phyloP scores from a whole-genome alignment of 139 green algal genomes.

The Picochlorum sp. region DNA sequence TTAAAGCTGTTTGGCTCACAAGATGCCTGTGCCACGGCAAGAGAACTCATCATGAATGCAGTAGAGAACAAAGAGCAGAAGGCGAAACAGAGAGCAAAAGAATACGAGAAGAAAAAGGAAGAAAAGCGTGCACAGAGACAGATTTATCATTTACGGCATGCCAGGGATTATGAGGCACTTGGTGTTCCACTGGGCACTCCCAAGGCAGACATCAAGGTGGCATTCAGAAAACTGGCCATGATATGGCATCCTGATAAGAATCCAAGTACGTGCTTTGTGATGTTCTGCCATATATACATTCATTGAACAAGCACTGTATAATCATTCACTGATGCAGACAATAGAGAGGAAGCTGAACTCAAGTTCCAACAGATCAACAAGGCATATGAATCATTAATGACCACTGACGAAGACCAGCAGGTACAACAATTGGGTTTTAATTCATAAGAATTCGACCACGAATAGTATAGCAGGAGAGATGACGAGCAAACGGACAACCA shows the following conservation, averaged over 20 bases:
- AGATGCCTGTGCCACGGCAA: conserved; percentile 49
- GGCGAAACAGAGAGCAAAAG: conserved; percentile 68
- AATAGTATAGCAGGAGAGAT: no score
- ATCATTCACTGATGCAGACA: conserved; percentile 14
- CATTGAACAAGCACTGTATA: no score
- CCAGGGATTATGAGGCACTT: conserved; percentile 66
- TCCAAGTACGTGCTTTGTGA: conserved; percentile 7
- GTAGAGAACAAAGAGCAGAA: conserved; percentile 76
- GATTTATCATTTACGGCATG: conserved; percentile 79
- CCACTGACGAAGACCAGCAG: conserved; percentile 63
- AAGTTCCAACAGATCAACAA: conserved; percentile 77
- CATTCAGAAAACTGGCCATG: conserved; percentile 69
- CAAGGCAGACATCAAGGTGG: conserved; percentile 70
- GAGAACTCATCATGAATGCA: conserved; percentile 54
- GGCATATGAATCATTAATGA: conserved; percentile 77
- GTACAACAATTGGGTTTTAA: conserved; percentile 52
- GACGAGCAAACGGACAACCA: no score
- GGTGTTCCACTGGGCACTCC: conserved; percentile 61
- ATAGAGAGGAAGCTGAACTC: conserved; percentile 58
- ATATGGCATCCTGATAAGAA: conserved; percentile 88
- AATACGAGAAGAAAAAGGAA: conserved; percentile 65
- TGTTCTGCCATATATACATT: conserved; percentile 5
- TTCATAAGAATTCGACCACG: background rate
- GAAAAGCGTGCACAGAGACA: conserved; percentile 54
- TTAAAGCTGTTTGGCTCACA: conserved; percentile 70